These are phyloP conservation scores for Hortiboletus rubellus DNA, from an alignment of 1,284 basidiomycete species.

Conservation along the genomic window DNA sequence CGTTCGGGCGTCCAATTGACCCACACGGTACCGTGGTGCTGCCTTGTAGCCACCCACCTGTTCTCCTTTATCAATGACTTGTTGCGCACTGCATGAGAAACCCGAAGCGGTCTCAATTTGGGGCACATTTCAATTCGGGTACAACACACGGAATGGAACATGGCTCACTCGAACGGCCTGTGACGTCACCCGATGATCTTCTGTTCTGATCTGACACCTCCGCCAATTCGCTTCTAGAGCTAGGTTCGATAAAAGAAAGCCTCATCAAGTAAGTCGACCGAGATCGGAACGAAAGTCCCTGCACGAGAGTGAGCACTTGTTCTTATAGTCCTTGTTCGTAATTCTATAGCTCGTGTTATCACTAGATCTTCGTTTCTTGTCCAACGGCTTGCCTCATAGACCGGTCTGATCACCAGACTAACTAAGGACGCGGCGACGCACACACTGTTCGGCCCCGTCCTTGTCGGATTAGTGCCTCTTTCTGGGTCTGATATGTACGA, in stretches of 20 bases:
- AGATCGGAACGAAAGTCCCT: constrained; percentile 52
- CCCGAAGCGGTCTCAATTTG: no score
- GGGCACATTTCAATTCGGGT: background rate
- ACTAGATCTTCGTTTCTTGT: constrained; percentile 20
- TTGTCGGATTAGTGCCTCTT: background rate
- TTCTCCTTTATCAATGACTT: background rate
- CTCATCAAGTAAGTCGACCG: constrained; percentile 55
- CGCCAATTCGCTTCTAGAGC: constrained; percentile 30
- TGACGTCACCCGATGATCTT: no score
- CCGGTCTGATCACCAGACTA: no score
- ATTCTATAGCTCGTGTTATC: constrained; percentile 5
- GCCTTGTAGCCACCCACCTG: no score
- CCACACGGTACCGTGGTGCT: no score
- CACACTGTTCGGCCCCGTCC: background rate
- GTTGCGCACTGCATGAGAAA: background rate
- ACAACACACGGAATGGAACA: background rate
- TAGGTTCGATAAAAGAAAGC: constrained; percentile 53
- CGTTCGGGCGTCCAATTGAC: no score
- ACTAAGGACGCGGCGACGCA: no score
- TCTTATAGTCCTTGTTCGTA: background rate
- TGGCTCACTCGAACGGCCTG: background rate
- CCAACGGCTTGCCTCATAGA: background rate
- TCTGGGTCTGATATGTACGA: background rate
- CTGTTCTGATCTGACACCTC: background rate
- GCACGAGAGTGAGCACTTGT: constrained; percentile 31